A percentile compares a stretch with the other conserved stretches of the same genome.
These are phyloP conservation scores for Straminergon stramineum DNA, from an alignment of 225 moss, liverwort and hornwort species.

Conservation along the genomic window DNA sequence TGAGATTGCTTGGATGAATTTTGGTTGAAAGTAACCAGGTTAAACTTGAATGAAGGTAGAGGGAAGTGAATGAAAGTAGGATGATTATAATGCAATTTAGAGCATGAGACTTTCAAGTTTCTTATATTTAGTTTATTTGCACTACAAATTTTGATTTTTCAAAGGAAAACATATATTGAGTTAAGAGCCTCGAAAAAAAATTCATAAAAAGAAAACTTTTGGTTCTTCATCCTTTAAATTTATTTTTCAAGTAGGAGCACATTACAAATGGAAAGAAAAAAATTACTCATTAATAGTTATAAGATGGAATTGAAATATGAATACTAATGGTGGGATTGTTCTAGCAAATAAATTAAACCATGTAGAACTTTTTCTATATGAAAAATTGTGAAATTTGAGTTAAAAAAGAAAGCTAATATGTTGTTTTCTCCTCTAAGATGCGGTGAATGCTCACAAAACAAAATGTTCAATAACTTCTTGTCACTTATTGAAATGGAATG, in stretches of 20 bases:
- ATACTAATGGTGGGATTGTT: too few species aligned
- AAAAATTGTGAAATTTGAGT: not conserved
- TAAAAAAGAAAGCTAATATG: too few species aligned
- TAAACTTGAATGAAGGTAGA: not conserved
- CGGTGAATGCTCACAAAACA: accelerated
- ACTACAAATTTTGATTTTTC: not conserved
- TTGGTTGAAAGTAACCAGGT: not conserved
- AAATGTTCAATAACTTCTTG: not conserved
- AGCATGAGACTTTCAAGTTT: not conserved
- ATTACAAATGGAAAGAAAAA: not conserved
- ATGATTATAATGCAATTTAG: not conserved
- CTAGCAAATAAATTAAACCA: too few species aligned
- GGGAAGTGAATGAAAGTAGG: not conserved
- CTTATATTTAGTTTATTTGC: not conserved
- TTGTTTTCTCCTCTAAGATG: not conserved
- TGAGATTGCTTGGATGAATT: not conserved
- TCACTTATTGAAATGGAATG: not conserved
- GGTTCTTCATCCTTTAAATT: not conserved
- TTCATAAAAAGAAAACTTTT: not conserved
- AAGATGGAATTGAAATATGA: not conserved
- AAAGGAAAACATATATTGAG: too few species aligned
- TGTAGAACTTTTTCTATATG: too few species aligned
- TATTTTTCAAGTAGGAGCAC: not conserved
- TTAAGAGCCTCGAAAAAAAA: not conserved
- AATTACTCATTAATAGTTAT: not conserved